Conservation (phyloP, 768 basidiomycete species). For the Amylocystis lapponica region DNA sequence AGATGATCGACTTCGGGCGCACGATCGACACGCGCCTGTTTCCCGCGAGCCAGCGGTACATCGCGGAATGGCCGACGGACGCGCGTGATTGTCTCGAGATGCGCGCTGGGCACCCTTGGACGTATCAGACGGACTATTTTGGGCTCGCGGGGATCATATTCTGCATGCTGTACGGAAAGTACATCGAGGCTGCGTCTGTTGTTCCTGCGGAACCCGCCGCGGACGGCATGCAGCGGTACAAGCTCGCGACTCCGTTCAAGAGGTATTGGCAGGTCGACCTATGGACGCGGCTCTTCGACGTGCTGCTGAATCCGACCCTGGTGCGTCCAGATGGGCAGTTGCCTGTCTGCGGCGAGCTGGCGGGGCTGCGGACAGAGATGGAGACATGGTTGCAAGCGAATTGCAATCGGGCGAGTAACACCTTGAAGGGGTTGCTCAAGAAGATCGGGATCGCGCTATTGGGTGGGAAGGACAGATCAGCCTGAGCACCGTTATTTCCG, state of each 20-base stretch:
- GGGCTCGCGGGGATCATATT: conserved; percentile 93
- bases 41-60: conserved; percentile 72
- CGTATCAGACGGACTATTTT: conserved; percentile 92
- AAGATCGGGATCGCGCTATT: conserved; percentile 62
- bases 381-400: conserved; percentile 83
- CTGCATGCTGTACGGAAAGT: conserved; percentile 95
- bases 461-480: conserved; percentile 18
- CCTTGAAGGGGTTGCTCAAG: conserved; percentile 76
- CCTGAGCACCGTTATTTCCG: neutral
- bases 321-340: conserved; percentile 51
- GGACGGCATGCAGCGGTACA: conserved; percentile 38
- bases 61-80: conserved; percentile 86
- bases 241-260: conserved; percentile 74
- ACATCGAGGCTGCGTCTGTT: conserved; percentile 73
- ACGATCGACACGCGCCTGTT: conserved; percentile 84
- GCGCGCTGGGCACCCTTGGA: conserved; percentile 80
- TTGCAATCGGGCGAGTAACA: conserved; percentile 79
- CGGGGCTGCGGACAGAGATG: conserved; percentile 67
- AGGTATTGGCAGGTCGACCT: conserved; percentile 93
- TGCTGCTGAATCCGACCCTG: conserved; percentile 76
- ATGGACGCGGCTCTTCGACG: conserved; percentile 80
- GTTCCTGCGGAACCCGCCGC: conserved; percentile 28
- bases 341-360: conserved; percentile 70
- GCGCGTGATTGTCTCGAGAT: conserved; percentile 91
- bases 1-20: conserved; percentile 96